A percentile compares a stretch with the other conserved stretches of the same genome.
Conservation (phyloP, 2,329 filamentous ascomycete genomes). For the Calonectria pteridis region DNA sequence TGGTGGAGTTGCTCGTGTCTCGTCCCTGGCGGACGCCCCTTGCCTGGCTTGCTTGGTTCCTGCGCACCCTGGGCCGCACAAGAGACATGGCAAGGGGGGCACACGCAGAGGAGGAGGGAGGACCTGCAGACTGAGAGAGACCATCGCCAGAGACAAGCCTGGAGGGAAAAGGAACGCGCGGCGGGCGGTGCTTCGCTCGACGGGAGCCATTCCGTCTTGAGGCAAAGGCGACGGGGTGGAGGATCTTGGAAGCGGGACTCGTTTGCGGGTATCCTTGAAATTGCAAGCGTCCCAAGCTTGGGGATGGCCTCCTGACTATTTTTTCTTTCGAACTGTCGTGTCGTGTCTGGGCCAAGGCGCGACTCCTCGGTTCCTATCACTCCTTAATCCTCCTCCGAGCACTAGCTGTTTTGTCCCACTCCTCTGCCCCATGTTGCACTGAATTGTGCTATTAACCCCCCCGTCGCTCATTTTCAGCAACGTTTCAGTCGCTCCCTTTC, state of each 20-base stretch:
- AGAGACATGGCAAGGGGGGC: neutral
- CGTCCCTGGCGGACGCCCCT: neutral
- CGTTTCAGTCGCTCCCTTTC: conserved; percentile 21
- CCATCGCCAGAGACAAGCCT: neutral
- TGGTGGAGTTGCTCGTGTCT: conserved; percentile 25
- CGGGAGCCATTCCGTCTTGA: conserved; percentile 17
- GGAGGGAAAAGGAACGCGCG: conserved; percentile 18
- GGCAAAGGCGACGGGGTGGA: conserved; percentile 6
- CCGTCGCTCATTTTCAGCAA: conserved; percentile 27
- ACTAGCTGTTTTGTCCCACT: conserved; percentile 21
- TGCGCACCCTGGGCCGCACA: neutral
- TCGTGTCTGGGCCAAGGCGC: conserved; percentile 6
- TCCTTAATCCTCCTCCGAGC: conserved; percentile 23
- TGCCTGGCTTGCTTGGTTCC: neutral
- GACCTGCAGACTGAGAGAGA: too few species aligned
- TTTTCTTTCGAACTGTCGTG: neutral
- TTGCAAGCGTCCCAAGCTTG: conserved; percentile 33
- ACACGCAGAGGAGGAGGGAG: neutral
- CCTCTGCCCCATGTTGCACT: conserved; percentile 16
- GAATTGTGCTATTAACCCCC: conserved; percentile 30
- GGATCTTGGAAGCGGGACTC: conserved; percentile 13
- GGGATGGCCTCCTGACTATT: conserved; percentile 42
- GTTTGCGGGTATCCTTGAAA: conserved; percentile 27
- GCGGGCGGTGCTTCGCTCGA: neutral
- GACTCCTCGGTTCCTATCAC: conserved; percentile 18